Evolutionary conservation across 441 rosid genomes (phyloP).

Genomic region (Adansonia rubrostipa): DNA sequence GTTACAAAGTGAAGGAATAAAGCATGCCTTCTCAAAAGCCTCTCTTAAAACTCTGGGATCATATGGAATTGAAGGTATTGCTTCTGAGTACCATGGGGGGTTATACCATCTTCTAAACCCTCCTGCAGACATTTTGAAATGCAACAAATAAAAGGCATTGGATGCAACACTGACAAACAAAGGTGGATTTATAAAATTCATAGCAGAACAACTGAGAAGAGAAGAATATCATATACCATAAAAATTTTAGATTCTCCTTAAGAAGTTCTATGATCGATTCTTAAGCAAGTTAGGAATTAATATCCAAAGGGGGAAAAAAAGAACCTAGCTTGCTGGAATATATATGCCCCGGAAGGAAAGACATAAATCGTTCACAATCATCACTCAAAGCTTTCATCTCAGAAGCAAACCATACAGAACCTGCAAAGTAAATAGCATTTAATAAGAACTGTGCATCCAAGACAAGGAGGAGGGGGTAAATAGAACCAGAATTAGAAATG

Average conservation of each 20-base stretch:
- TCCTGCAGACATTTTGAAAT: conserved; percentile 52
- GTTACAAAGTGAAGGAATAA: conserved; percentile 1
- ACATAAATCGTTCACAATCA: conserved; percentile 88
- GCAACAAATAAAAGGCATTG: conserved; percentile 1
- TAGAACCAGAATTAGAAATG: background rate
- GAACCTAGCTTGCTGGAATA: conserved; percentile 97
- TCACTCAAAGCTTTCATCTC: conserved; percentile 99
- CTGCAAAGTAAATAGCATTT: conserved; percentile 46
- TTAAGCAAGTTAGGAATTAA: conserved; percentile 1
- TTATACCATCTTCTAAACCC: conserved; percentile 92
- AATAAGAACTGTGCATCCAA: background rate
- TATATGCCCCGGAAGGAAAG: conserved; percentile 88
- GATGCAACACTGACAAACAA: conserved; percentile 25
- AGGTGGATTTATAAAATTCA: background rate
- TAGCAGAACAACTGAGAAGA: background rate
- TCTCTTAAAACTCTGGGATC: conserved; percentile 66
- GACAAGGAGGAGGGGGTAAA: background rate
- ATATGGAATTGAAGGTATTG: conserved; percentile 84
- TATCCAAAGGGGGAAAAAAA: background rate
- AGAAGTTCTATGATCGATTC: background rate
- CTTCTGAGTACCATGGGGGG: conserved; percentile 86
- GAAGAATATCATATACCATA: background rate
- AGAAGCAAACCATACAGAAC: conserved; percentile 96
- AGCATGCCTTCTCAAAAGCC: conserved; percentile 82
- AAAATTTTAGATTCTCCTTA: background rate